These are phyloP conservation scores for Tetrapisispora nanseiensis DNA, from an alignment of 805 yeast genomes.

Conservation along the genomic window DNA sequence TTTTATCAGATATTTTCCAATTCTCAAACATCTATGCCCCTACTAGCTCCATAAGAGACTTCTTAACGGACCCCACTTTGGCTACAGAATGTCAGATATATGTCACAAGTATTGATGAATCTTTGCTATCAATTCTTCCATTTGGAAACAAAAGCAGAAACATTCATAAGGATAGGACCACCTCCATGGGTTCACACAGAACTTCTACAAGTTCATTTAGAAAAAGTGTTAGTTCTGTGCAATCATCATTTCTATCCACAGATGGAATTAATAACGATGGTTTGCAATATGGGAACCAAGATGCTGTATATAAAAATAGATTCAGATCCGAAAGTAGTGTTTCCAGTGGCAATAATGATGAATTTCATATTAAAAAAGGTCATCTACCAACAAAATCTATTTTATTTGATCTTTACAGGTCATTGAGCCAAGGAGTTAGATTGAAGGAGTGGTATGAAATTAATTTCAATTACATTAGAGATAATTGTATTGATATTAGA, in stretches of 20 bases:
- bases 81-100: conserved; percentile 81
- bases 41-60: conserved; percentile 62
- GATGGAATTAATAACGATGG: conserved; percentile 5
- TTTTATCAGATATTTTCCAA: conserved; percentile 79
- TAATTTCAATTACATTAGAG: conserved; percentile 43
- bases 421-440: conserved; percentile 67
- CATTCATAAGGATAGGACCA: neutral
- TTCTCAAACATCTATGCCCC: conserved; percentile 84
- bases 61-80: conserved; percentile 54
- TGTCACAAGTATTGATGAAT: conserved; percentile 41
- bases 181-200: conserved; percentile 3
- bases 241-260: neutral
- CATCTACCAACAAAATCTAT: conserved; percentile 51
- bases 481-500: conserved; percentile 62
- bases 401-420: conserved; percentile 63
- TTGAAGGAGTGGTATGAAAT: conserved; percentile 75
- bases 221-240: conserved; percentile 8
- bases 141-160: conserved; percentile 12
- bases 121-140: conserved; percentile 25
- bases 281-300: conserved; percentile 3
- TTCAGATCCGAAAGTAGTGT: conserved; percentile 15
- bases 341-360: conserved; percentile 9
- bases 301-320: neutral
- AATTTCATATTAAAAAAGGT: conserved; percentile 3
- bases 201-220: conserved; percentile 12